phyloP scores from a whole-genome alignment of 2,329 filamentous ascomycete species.

The Colletotrichum sp. region DNA sequence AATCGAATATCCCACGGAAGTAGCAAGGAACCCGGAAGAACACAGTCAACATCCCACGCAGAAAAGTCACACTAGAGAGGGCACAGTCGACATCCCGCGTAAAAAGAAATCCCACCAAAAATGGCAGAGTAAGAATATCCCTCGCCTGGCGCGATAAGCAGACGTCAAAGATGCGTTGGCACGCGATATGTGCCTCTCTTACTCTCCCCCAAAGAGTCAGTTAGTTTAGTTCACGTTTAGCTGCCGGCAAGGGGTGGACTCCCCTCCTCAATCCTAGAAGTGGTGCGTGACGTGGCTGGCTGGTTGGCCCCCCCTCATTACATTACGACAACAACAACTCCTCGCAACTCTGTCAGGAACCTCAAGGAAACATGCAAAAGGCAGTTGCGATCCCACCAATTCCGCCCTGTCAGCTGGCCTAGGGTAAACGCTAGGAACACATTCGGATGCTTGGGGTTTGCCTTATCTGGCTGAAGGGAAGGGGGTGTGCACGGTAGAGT shows the following conservation, averaged over 20 bases:
- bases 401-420: not conserved
- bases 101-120: no score
- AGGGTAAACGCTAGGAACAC: not conserved
- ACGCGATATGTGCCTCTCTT: not conserved
- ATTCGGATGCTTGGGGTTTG: not conserved
- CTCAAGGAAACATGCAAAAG: not conserved
- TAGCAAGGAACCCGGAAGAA: not conserved
- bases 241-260: not conserved
- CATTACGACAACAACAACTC: not conserved
- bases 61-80: not conserved
- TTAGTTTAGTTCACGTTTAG: not conserved
- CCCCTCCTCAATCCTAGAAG: not conserved
- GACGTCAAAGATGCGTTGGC: not conserved
- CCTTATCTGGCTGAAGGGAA: not conserved
- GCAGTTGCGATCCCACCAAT: not conserved
- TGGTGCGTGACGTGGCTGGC: not conserved
- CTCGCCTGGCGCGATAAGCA: no score
- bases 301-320: not conserved
- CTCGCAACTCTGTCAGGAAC: not conserved
- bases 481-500: not conserved
- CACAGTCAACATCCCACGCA: not conserved
- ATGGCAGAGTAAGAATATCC: no score
- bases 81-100: not conserved
- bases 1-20: not conserved
- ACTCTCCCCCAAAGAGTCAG: not conserved